phyloP scores from a whole-genome alignment of 352 stramenopile genomes.

The Globisporangium spiculum region DNA sequence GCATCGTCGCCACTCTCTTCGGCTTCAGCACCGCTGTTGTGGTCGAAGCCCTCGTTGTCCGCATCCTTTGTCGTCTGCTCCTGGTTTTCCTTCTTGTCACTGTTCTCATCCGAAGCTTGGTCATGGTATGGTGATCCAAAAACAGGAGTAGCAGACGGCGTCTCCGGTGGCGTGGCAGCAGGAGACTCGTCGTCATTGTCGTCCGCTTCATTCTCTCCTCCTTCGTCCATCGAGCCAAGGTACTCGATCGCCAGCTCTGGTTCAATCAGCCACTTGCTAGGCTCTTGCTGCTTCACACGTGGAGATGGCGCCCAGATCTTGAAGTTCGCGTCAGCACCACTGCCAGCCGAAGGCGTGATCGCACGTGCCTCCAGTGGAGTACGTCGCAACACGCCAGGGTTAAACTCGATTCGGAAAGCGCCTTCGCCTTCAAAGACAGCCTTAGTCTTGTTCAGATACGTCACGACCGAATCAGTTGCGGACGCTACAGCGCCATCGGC shows the following conservation, averaged over 20 bases:
- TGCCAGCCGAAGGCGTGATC: constrained; percentile 36
- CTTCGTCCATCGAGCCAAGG: constrained; percentile 76
- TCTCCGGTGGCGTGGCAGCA: constrained; percentile 60
- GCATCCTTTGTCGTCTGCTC: constrained; percentile 20
- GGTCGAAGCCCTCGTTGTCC: constrained; percentile 22
- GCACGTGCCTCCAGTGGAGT: constrained; percentile 60
- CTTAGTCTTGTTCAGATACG: constrained; percentile 79
- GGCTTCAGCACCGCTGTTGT: constrained; percentile 16
- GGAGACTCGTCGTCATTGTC: constrained; percentile 74
- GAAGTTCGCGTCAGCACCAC: constrained; percentile 18
- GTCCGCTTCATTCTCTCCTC: constrained; percentile 40
- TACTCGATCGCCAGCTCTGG: constrained; percentile 77
- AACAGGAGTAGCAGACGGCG: constrained; percentile 62
- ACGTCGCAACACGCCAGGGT: constrained; percentile 71
- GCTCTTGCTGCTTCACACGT: constrained; percentile 61
- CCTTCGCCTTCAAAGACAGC: constrained; percentile 79
- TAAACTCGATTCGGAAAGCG: constrained; percentile 83
- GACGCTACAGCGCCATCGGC: constrained; percentile 31
- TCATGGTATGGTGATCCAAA: constrained; percentile 62
- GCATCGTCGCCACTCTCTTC: constrained; percentile 40
- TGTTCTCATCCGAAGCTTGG: constrained; percentile 35
- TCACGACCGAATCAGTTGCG: constrained; percentile 29
- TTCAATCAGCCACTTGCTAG: constrained; percentile 83
- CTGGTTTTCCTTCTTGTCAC: constrained; percentile 32
- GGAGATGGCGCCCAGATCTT: constrained; percentile 87